Conservation (phyloP, 2,329 filamentous ascomycete species). For the Lasiodiplodia hormozganensis region DNA sequence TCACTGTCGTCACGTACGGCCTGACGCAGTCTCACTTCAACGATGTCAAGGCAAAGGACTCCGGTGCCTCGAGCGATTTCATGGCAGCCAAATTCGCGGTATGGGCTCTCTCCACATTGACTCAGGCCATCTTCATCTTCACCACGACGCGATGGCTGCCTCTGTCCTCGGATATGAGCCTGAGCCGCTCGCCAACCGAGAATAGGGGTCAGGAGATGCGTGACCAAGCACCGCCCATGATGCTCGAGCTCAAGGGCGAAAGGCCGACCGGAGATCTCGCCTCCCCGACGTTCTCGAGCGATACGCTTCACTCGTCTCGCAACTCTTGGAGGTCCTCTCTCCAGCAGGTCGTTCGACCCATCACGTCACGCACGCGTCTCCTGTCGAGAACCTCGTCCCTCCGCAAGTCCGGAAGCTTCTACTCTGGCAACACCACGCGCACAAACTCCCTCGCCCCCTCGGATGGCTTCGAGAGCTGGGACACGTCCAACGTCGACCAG, state of each 20-base stretch:
- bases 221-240: slow-evolving; percentile 35
- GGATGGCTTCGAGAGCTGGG: slow-evolving; percentile 77
- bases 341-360: slow-evolving; percentile 47
- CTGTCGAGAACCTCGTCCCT: slow-evolving; percentile 35
- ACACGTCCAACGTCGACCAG: slow-evolving; percentile 71
- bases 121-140: slow-evolving; percentile 40
- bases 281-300: slow-evolving; percentile 45
- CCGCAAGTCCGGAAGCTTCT: slow-evolving; percentile 42
- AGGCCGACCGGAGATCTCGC: slow-evolving; percentile 32
- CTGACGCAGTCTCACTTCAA: slow-evolving; percentile 25
- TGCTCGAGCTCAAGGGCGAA: slow-evolving; percentile 31
- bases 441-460: slow-evolving; percentile 39
- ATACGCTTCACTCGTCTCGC: slow-evolving; percentile 44
- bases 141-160: slow-evolving; percentile 29
- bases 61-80: slow-evolving; percentile 33
- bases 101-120: slow-evolving; percentile 42
- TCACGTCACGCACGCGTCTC: slow-evolving; percentile 46
- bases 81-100: slow-evolving; percentile 46
- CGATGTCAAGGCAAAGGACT: slow-evolving; percentile 24
- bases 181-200: slow-evolving; percentile 36
- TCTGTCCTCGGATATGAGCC: slow-evolving; percentile 31
- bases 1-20: slow-evolving; percentile 24
- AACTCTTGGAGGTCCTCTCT: slow-evolving; percentile 46
- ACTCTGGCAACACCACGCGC: slow-evolving; percentile 36
- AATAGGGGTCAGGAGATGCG: slow-evolving; percentile 46